phyloP scores from a whole-genome alignment of 2,329 filamentous ascomycete genomes.

The Ceratocystis colombiana region DNA sequence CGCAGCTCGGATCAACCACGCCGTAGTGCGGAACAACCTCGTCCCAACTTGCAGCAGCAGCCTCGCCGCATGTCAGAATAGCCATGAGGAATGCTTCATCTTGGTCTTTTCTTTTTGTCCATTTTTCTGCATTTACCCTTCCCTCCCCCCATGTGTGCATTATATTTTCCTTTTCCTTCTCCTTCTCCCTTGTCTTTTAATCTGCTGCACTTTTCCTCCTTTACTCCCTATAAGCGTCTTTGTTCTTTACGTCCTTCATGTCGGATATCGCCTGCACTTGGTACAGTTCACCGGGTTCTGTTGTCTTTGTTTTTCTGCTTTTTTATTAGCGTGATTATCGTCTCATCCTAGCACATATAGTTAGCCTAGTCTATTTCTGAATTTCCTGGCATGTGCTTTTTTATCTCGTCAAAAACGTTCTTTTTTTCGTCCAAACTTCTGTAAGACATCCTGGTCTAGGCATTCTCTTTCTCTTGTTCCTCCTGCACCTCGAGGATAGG shows the following conservation, averaged over 20 bases:
- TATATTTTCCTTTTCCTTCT: not conserved
- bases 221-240: not conserved
- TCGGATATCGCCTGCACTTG: not conserved
- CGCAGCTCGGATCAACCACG: not conserved
- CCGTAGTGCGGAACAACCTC: not conserved
- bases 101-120: not conserved
- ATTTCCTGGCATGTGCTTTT: not conserved
- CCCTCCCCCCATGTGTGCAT: not conserved
- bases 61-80: not conserved
- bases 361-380: not conserved
- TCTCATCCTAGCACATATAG: slow-evolving; percentile 9
- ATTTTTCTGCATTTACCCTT: slow-evolving; percentile 1
- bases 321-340: slow-evolving; percentile 5
- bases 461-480: too few species aligned
- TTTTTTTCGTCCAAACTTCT: not conserved
- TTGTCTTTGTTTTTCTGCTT: not conserved
- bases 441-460: too few species aligned
- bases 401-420: not conserved
- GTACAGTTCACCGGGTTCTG: not conserved
- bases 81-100: not conserved
- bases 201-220: not conserved
- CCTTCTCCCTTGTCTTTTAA: slow-evolving; percentile 1
- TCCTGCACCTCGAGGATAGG: too few species aligned
- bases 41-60: not conserved
- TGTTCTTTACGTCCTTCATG: not conserved